Percentiles rank a stretch among this genome's conserved stretches.
phyloP scores from a whole-genome alignment of 768 basidiomycete genomes.

The Serpula lacrymans region DNA sequence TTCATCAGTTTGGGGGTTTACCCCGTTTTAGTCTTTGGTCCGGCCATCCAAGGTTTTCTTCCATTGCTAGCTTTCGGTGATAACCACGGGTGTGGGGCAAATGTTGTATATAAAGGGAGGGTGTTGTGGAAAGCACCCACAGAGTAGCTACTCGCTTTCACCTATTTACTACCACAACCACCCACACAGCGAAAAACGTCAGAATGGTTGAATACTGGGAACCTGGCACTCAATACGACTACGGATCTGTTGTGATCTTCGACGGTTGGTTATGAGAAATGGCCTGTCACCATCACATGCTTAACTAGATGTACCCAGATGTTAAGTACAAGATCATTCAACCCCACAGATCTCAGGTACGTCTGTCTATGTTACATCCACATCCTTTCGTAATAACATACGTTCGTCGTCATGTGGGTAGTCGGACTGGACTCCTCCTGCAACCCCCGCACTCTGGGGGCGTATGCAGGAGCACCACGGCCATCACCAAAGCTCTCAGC shows the following conservation, averaged over 20 bases:
- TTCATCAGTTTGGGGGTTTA: background rate
- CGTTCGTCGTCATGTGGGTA: constrained; percentile 19
- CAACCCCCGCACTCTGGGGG: constrained; percentile 69
- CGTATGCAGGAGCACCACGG: constrained; percentile 35
- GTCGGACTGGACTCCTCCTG: constrained; percentile 65
- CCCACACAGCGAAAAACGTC: constrained; percentile 1
- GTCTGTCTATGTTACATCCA: constrained; percentile 2
- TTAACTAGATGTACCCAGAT: constrained; percentile 25
- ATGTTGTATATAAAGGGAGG: too few relatives aligned
- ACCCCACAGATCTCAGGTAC: constrained; percentile 65
- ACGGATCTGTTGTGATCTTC: constrained; percentile 52
- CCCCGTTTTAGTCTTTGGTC: background rate
- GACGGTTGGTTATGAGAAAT: constrained; percentile 38
- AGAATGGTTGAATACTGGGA: constrained; percentile 52
- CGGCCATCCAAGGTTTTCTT: too few relatives aligned
- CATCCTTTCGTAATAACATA: background rate
- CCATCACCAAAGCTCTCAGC: constrained; percentile 11
- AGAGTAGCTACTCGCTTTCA: background rate
- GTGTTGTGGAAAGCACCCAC: too few relatives aligned
- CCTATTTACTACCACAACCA: background rate
- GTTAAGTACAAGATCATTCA: constrained; percentile 67
- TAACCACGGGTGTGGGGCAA: too few relatives aligned
- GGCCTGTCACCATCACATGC: constrained; percentile 7
- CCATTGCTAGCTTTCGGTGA: too few relatives aligned
- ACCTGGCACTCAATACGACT: constrained; percentile 59